These are phyloP conservation scores for Scedosporium dehoogii DNA, from an alignment of 2,329 filamentous ascomycete genomes.

Conservation along the genomic window DNA sequence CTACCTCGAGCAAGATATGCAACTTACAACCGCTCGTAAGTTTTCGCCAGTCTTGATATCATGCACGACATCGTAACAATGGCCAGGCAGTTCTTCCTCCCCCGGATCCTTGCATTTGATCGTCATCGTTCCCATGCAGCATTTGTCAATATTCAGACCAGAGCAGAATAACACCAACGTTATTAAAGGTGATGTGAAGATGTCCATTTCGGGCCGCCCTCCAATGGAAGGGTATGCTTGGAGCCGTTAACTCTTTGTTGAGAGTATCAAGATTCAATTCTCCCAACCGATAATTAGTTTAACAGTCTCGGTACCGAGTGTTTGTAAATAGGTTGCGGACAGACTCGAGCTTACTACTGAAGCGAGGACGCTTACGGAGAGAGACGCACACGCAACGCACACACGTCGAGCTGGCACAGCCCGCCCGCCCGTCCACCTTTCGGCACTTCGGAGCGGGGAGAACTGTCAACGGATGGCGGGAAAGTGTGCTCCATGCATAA, in stretches of 20 bases:
- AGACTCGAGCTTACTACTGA: not conserved
- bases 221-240: too few species aligned
- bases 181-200: too few species aligned
- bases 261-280: not conserved
- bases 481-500: not conserved
- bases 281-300: not conserved
- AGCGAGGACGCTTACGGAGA: not conserved
- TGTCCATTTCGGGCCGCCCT: too few species aligned
- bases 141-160: too few species aligned
- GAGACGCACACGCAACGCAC: not conserved
- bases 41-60: too few species aligned
- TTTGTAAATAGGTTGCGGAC: not conserved
- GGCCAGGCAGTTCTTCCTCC: too few species aligned
- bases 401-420: not conserved
- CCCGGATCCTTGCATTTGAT: too few species aligned
- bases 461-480: not conserved
- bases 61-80: too few species aligned
- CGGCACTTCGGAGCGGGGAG: not conserved
- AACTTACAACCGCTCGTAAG: not conserved
- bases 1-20: not conserved
- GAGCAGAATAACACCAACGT: too few species aligned
- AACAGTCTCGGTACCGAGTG: not conserved
- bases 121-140: too few species aligned
- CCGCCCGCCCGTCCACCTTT: not conserved
- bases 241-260: too few species aligned